Evolutionary conservation across 2,329 filamentous ascomycete genomes (phyloP), one percentile per base, ranked within the genome.

Genomic region (Alternaria arborescens): DNA sequence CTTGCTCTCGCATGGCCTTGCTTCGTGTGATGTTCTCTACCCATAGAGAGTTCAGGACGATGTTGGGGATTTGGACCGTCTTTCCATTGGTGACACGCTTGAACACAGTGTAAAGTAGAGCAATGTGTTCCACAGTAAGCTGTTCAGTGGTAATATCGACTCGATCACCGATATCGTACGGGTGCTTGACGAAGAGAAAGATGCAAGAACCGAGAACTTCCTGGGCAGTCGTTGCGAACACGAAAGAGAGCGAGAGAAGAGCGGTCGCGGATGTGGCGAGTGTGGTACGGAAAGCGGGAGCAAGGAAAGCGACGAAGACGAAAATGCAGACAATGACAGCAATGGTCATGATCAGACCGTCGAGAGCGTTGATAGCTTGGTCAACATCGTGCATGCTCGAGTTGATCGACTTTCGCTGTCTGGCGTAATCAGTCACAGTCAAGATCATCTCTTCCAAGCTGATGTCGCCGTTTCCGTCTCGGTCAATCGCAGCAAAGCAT

Each of bases 181-280:
- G 94, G 77, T 99, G 95, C 83, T 99, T 99, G 83, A 98, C 93
- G 73, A 99, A 99, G 1, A 99, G 83, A 83, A 99, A 99, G 73
- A 99, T 97, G 82, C 94, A 98, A 38, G 94, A 97, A 73, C 94
- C 94, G n/a, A 99, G 87, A 65, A 99, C 91, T 79, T 99, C 95
- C 79, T 97, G 94, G 4, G 91, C 90, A 1, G 94, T 97, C 57
- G 91, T 90, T 24, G 94, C 90, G 78, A 99, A 98, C 70, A 97
- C 91, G 81, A 99, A 99, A 4, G 94, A 97, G n/a, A 98, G 83
- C 6, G 94, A 98, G 10, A 99, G 88, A 42, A 99, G 85, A 0
- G 95, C 91, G 2, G 95, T 97, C 65, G 94, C 94, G 51, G 94
- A 93, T 10, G 94, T 97, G 5, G 93, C 91, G 40, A 97, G 86